These are phyloP conservation scores for Triticum dicoccoides DNA, from an alignment of 176 grass and related monocot genomes.

Conservation along the genomic window DNA sequence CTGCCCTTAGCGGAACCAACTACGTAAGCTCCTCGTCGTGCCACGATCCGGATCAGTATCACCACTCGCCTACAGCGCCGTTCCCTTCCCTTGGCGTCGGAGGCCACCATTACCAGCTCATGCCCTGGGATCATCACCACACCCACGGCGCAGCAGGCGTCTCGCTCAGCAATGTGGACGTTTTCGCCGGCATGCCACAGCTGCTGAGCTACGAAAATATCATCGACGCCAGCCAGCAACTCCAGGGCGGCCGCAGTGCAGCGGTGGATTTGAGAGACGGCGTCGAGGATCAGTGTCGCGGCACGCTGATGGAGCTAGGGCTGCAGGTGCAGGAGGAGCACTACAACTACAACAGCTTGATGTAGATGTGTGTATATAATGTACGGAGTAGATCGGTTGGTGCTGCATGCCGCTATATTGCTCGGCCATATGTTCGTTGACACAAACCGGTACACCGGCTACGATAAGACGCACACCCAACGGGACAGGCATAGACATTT, in stretches of 20 bases:
- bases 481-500: no score
- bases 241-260: not conserved
- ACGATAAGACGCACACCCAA: no score
- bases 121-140: slow-evolving; percentile 17
- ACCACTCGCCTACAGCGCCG: slow-evolving; percentile 13
- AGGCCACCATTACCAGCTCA: slow-evolving; percentile 2
- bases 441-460: no score
- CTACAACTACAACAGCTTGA: slow-evolving; percentile 44
- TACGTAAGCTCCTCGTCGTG: slow-evolving; percentile 1
- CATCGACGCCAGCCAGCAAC: slow-evolving; percentile 33
- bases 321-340: slow-evolving; percentile 38
- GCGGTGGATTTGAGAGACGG: not conserved
- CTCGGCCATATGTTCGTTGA: no score
- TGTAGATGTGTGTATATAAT: slow-evolving; percentile 18
- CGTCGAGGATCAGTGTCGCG: slow-evolving; percentile 22
- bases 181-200: slow-evolving; percentile 21
- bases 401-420: not conserved
- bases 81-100: slow-evolving; percentile 13
- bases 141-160: not conserved
- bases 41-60: not conserved
- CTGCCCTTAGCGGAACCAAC: not conserved
- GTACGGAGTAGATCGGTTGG: not conserved
- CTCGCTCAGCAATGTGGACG: not conserved
- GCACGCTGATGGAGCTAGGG: slow-evolving; percentile 39
- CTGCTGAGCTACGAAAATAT: slow-evolving; percentile 26